Conservation (phyloP, 805 yeast species). For the Sugiyamaella valdiviana region DNA sequence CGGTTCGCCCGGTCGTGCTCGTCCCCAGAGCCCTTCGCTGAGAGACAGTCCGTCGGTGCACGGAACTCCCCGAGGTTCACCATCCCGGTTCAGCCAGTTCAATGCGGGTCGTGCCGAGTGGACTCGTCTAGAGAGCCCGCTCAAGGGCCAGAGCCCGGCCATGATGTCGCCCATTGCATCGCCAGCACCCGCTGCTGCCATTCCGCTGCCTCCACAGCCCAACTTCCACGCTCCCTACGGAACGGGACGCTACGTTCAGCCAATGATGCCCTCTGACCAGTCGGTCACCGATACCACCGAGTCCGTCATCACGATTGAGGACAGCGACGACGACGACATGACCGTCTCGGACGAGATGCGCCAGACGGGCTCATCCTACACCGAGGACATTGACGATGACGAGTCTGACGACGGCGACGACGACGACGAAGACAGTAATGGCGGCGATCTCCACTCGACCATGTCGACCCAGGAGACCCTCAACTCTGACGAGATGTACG, state of each 20-base stretch:
- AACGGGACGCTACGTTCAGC: background rate
- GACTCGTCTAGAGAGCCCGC: constrained; percentile 66
- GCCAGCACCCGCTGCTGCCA: constrained; percentile 8
- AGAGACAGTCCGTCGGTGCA: constrained; percentile 15
- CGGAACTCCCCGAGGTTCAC: constrained; percentile 21
- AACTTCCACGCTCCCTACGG: constrained; percentile 14
- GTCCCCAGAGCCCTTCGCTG: constrained; percentile 1
- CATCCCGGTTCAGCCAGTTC: constrained; percentile 20
- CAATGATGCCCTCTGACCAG: background rate
- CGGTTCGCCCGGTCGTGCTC: constrained; percentile 12
- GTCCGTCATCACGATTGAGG: constrained; percentile 13
- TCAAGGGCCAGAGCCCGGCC: constrained; percentile 17
- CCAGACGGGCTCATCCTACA: background rate
- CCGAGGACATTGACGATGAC: background rate
- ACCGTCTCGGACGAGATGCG: background rate
- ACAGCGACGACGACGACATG: constrained; percentile 7
- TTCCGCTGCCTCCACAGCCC: constrained; percentile 19
- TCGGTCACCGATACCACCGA: background rate
- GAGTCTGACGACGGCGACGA: constrained; percentile 9
- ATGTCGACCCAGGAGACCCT: constrained; percentile 19
- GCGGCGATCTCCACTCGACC: constrained; percentile 6
- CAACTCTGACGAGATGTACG: constrained; percentile 19
- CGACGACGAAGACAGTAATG: constrained; percentile 12
- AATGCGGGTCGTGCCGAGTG: constrained; percentile 58
- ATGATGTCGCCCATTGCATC: background rate